phyloP scores from a whole-genome alignment of 2,329 filamentous ascomycete species.

The Aspergillus uvarum region DNA sequence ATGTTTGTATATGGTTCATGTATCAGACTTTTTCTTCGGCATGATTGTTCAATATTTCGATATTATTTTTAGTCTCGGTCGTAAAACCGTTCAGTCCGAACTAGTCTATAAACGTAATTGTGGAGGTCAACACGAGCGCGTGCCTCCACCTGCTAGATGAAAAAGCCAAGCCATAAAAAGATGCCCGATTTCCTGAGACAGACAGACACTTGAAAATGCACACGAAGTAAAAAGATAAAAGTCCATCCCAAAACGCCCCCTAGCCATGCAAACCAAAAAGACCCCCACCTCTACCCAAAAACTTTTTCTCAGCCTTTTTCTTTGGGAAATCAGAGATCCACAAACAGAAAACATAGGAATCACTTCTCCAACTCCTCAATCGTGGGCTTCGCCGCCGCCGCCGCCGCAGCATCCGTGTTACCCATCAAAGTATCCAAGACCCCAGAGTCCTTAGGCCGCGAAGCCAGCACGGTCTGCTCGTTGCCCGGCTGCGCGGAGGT shows the following conservation, averaged over 20 bases:
- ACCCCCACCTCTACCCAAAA: neutral
- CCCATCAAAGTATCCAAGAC: constrained; percentile 41
- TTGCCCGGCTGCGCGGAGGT: constrained; percentile 10
- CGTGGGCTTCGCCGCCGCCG: constrained; percentile 31
- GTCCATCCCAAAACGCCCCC: constrained; percentile 12
- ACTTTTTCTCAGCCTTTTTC: neutral
- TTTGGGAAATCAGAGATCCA: neutral
- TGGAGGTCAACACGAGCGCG: neutral
- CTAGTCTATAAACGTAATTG: neutral
- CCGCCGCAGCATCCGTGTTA: constrained; percentile 22
- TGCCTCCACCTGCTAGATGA: neutral
- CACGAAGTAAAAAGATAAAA: neutral
- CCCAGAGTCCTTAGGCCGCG: constrained; percentile 26
- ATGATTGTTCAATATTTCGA: neutral
- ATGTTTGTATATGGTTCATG: constrained; percentile 9
- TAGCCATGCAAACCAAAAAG: constrained; percentile 11
- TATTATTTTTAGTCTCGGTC: constrained; percentile 1
- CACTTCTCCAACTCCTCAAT: constrained; percentile 36
- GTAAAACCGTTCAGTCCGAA: neutral
- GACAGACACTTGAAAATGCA: neutral
- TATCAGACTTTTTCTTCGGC: constrained; percentile 6
- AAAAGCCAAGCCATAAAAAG: neutral
- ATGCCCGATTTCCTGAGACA: neutral
- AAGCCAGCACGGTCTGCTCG: constrained; percentile 18
- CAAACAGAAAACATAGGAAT: neutral